Conservation (phyloP, 441 rosid species). For the Arabidopsis hybrid region DNA sequence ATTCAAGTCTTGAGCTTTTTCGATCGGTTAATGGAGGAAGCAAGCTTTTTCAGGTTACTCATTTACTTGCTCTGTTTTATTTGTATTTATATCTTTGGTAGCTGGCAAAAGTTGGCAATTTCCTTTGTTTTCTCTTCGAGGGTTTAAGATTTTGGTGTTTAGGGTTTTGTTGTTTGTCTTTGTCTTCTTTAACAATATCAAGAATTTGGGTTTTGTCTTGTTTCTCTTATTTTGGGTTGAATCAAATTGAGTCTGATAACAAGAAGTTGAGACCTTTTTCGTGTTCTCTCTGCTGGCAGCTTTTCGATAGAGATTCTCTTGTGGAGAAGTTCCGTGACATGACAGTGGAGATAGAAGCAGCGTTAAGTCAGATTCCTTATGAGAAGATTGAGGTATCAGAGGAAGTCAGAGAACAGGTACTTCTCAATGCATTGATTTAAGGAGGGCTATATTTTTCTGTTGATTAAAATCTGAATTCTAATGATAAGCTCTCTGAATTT, state of each 20-base stretch:
- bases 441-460: background rate
- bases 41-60: slow-evolving; percentile 77
- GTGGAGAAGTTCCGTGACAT: slow-evolving; percentile 54
- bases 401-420: slow-evolving; percentile 93
- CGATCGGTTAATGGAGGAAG: slow-evolving; percentile 69
- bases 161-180: slow-evolving; percentile 26
- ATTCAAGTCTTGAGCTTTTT: slow-evolving; percentile 68
- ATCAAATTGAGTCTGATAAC: slow-evolving; percentile 4
- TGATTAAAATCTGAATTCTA: slow-evolving; percentile 1
- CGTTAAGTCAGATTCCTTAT: slow-evolving; percentile 70
- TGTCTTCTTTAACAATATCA: background rate
- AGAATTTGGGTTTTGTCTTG: slow-evolving; percentile 10
- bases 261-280: slow-evolving; percentile 22
- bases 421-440: slow-evolving; percentile 3
- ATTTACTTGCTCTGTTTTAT: slow-evolving; percentile 5
- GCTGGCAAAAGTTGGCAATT: slow-evolving; percentile 31
- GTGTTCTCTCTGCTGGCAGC: slow-evolving; percentile 50
- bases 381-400: slow-evolving; percentile 68
- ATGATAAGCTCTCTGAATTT: slow-evolving; percentile 14
- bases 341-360: slow-evolving; percentile 74
- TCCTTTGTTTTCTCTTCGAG: background rate
- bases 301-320: slow-evolving; percentile 57
- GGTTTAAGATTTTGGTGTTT: slow-evolving; percentile 33
- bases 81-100: slow-evolving; percentile 26
- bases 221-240: no score